These are phyloP conservation scores for Chloroidium sp. DNA, from an alignment of 163 green algal genomes.

Conservation along the genomic window DNA sequence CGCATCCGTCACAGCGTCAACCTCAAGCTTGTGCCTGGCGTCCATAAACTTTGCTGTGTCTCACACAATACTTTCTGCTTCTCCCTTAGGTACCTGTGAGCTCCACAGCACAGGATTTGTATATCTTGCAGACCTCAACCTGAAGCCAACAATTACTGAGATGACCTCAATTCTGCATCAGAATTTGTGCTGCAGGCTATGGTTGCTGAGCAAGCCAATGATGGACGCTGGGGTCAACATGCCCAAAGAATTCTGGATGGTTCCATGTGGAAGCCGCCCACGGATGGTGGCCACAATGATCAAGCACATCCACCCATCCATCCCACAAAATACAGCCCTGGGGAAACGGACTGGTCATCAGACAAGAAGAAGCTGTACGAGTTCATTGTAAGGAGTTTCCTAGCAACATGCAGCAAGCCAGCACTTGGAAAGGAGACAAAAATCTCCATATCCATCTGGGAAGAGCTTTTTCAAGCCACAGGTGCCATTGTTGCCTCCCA, in stretches of 20 bases:
- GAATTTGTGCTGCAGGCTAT: slow-evolving; percentile 35
- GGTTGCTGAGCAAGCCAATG: slow-evolving; percentile 48
- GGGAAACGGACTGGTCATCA: slow-evolving; percentile 23
- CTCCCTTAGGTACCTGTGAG: no score
- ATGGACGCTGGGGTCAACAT: slow-evolving; percentile 62
- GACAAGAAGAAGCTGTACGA: slow-evolving; percentile 83
- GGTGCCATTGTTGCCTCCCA: slow-evolving; percentile 20
- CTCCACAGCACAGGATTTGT: no score
- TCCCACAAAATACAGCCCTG: slow-evolving; percentile 44
- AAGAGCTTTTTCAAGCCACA: slow-evolving; percentile 65
- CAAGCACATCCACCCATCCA: slow-evolving; percentile 89
- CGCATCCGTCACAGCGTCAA: no score
- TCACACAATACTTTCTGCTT: background rate
- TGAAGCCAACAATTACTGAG: no score
- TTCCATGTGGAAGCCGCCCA: slow-evolving; percentile 56
- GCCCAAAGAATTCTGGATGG: slow-evolving; percentile 51
- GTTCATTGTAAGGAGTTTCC: slow-evolving; percentile 88
- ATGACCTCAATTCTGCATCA: no score
- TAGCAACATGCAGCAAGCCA: slow-evolving; percentile 77
- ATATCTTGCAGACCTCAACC: no score
- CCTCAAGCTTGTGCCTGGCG: no score
- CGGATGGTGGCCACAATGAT: slow-evolving; percentile 73
- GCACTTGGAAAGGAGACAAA: slow-evolving; percentile 75
- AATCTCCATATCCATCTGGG: slow-evolving; percentile 61
- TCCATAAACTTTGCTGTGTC: no score